A percentile compares a stretch with the other conserved stretches of the same genome.
Evolutionary conservation across 306 rosid species (phyloP).

Genomic region (Quercus alba): DNA sequence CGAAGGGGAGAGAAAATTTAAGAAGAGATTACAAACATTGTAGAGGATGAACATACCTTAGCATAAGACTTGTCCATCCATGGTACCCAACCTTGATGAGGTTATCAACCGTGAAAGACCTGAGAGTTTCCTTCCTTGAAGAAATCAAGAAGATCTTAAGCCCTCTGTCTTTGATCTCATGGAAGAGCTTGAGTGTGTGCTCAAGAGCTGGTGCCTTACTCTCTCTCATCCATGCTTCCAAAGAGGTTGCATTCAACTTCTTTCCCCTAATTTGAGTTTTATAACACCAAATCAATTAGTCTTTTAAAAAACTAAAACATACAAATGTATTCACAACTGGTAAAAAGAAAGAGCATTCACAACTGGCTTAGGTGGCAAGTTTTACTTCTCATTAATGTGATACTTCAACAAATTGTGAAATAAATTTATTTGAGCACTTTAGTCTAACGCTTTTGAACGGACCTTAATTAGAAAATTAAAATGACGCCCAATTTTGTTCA

Average conservation of each 20-base stretch:
- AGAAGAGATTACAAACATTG: neutral
- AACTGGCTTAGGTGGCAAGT: too few relatives aligned
- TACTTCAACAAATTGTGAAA: too few relatives aligned
- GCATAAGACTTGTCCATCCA: conserved; percentile 53
- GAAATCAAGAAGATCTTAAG: conserved; percentile 48
- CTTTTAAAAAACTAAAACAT: too few relatives aligned
- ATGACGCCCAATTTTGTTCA: too few relatives aligned
- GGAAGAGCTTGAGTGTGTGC: conserved; percentile 49
- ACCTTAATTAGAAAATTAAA: too few relatives aligned
- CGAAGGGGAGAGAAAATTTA: too few relatives aligned
- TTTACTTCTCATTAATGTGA: too few relatives aligned
- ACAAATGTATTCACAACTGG: too few relatives aligned
- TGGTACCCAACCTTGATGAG: conserved; percentile 61
- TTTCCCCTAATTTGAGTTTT: conserved; percentile 34
- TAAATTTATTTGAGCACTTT: too few relatives aligned
- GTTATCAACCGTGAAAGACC: conserved; percentile 55
- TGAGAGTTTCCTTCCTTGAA: conserved; percentile 51
- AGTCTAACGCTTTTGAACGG: too few relatives aligned
- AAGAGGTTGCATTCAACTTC: conserved; percentile 39
- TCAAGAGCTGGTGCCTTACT: conserved; percentile 56
- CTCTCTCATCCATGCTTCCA: conserved; percentile 58
- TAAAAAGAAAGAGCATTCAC: too few relatives aligned
- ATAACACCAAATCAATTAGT: neutral
- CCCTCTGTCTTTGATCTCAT: conserved; percentile 52
- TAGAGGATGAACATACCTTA: conserved; percentile 33